Evolutionary conservation across 1,284 basidiomycete species (phyloP), one percentile per base, ranked within the genome.

Genomic region (Megacollybia platyphylla): DNA sequence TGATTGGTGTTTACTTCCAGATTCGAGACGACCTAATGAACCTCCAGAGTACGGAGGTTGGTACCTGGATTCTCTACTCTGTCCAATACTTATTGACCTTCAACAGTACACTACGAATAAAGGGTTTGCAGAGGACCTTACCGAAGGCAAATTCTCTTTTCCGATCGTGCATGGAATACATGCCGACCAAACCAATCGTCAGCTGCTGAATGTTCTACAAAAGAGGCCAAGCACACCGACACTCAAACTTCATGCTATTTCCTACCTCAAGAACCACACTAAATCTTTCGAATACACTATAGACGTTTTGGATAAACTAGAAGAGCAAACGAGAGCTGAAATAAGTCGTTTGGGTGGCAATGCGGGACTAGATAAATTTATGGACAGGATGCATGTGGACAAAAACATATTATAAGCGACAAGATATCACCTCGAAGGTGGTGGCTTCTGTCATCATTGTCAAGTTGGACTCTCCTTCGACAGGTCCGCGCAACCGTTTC

Each of bases 21-120:
- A 96, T 99, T 50, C 70, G 93, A 18, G 96, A 99, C 57, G 94
- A 99, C 58, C 90, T 94, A 47, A 89, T 96, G 84, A 98, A 98
- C 57, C 66, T 98, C 28, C 84, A 93, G 54, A 90, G 85, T 39
- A 74, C 74, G 18, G 76, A 89, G 66, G 90, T 88, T 51, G 31
- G 59, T 42, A n/a, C 11, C n/a, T 26, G 1, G 3, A 9, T n/a
- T 30, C 4, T 7, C 17, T 7, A 26, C 30, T 13, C 34, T 46
- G 11, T 39, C 26, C n/a, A 11, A 31, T 39, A 15, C 15, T 15
- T 15, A 44, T 17, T 7, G 35, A 37, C 2, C 20, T 35, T 20
- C 35, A 8, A 1, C 51, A 93, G 84, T 97, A 97, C 54, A 71
- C 82, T 2, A 70, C 77, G 29, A 92, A 94, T 64, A 97, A 97